These are phyloP conservation scores for Lepiota venenata DNA, from an alignment of 768 basidiomycete species.

Conservation along the genomic window DNA sequence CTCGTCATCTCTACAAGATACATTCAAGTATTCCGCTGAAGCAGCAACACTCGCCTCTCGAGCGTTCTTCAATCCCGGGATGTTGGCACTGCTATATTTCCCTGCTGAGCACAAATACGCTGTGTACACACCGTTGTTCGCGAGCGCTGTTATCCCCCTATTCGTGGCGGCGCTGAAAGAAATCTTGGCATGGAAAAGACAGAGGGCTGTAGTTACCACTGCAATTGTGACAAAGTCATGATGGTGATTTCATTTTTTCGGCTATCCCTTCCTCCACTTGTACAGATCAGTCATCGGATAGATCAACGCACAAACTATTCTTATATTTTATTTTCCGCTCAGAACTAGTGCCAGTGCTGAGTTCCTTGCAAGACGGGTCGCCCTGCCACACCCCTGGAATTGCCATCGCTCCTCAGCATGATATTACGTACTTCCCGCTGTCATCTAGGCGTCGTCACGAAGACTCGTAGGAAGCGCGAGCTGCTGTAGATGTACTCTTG, in stretches of 20 bases:
- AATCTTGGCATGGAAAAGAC: constrained; percentile 55
- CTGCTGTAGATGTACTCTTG: too few relatives aligned
- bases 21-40: constrained; percentile 56
- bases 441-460: too few relatives aligned
- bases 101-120: constrained; percentile 98
- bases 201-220: constrained; percentile 12
- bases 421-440: too few relatives aligned
- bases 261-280: too few relatives aligned
- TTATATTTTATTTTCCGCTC: too few relatives aligned
- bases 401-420: too few relatives aligned
- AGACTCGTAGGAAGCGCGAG: too few relatives aligned
- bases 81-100: constrained; percentile 95
- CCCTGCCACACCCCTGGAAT: too few relatives aligned
- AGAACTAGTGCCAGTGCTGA: too few relatives aligned
- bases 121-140: constrained; percentile 94
- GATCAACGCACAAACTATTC: too few relatives aligned
- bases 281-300: too few relatives aligned
- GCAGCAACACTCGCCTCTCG: constrained; percentile 69
- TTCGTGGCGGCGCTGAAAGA: constrained; percentile 74
- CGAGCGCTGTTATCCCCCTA: constrained; percentile 82
- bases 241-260: background rate
- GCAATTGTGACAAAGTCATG: background rate
- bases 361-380: too few relatives aligned
- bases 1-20: constrained; percentile 34
- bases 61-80: constrained; percentile 96